Evolutionary conservation across 345 rosid genomes (phyloP).

Genomic region (Erodium maritimum): DNA sequence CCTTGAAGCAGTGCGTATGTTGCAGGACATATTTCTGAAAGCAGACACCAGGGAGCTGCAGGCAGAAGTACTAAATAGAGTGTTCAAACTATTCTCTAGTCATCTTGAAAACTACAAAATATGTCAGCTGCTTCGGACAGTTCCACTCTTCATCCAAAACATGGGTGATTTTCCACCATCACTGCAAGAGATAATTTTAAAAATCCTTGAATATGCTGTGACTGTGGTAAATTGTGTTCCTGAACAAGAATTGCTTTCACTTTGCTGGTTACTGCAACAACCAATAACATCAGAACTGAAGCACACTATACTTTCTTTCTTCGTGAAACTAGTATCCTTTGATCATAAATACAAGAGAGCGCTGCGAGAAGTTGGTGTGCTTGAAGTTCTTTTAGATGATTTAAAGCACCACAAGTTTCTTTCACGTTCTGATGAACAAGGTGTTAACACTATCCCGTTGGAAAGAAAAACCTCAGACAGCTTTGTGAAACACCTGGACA

Average conservation of each 20-base stretch:
- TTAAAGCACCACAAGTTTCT: conserved; percentile 91
- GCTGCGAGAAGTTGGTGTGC: conserved; percentile 91
- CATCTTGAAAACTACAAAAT: conserved; percentile 85
- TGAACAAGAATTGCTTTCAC: conserved; percentile 95
- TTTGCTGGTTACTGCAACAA: conserved; percentile 96
- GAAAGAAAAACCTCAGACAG: conserved; percentile 62
- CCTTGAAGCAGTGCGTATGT: conserved; percentile 97
- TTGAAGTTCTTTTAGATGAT: conserved; percentile 91
- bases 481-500: conserved; percentile 75
- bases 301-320: conserved; percentile 88
- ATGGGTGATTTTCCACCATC: conserved; percentile 92
- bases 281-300: conserved; percentile 80
- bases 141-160: conserved; percentile 89
- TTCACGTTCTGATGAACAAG: conserved; percentile 50
- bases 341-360: conserved; percentile 98
- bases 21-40: conserved; percentile 93
- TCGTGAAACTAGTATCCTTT: conserved; percentile 89
- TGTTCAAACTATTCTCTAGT: conserved; percentile 97
- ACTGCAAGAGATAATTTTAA: conserved; percentile 86
- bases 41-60: conserved; percentile 72
- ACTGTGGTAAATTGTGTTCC: conserved; percentile 98
- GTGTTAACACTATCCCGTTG: conserved; percentile 27
- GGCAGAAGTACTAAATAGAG: conserved; percentile 93
- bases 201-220: conserved; percentile 98
- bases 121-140: conserved; percentile 88